A percentile compares a stretch with the other conserved stretches of the same genome.
Conservation (phyloP, 2,329 filamentous ascomycete genomes). For the Huntiella bhutanensis region DNA sequence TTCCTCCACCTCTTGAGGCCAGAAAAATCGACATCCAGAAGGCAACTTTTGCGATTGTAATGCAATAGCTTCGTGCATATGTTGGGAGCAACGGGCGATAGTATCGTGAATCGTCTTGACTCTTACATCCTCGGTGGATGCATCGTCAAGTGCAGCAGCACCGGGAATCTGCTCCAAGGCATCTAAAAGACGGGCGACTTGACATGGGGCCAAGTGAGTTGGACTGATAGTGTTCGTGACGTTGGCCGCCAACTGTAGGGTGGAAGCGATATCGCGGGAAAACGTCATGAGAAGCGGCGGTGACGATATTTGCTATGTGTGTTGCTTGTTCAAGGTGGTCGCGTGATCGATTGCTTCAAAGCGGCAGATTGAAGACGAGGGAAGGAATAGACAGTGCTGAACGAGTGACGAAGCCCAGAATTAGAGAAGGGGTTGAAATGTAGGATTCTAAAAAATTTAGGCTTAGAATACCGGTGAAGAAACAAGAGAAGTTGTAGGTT, state of each 20-base stretch:
- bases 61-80: not conserved
- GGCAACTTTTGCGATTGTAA: constrained; percentile 3
- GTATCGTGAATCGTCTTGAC: constrained; percentile 4
- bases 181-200: constrained; percentile 7
- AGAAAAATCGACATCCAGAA: constrained; percentile 7
- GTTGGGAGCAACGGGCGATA: constrained; percentile 4
- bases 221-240: constrained; percentile 9
- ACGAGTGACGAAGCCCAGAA: too few relatives aligned
- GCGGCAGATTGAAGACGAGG: too few relatives aligned
- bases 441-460: too few relatives aligned
- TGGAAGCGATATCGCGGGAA: constrained; percentile 7
- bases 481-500: too few relatives aligned
- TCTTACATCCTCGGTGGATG: constrained; percentile 1
- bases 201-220: constrained; percentile 5
- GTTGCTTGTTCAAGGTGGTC: not conserved
- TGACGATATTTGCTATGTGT: not conserved
- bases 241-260: constrained; percentile 5
- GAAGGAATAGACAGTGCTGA: too few relatives aligned
- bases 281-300: constrained; percentile 4
- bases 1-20: constrained; percentile 7
- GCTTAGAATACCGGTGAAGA: too few relatives aligned
- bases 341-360: constrained; percentile 2
- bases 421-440: too few relatives aligned
- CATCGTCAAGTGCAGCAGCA: constrained; percentile 3
- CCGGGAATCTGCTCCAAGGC: constrained; percentile 5